Evolutionary conservation across 2,329 filamentous ascomycete genomes (phyloP), one percentile per base, ranked within the genome.

Genomic region (Ophiostoma sp.): DNA sequence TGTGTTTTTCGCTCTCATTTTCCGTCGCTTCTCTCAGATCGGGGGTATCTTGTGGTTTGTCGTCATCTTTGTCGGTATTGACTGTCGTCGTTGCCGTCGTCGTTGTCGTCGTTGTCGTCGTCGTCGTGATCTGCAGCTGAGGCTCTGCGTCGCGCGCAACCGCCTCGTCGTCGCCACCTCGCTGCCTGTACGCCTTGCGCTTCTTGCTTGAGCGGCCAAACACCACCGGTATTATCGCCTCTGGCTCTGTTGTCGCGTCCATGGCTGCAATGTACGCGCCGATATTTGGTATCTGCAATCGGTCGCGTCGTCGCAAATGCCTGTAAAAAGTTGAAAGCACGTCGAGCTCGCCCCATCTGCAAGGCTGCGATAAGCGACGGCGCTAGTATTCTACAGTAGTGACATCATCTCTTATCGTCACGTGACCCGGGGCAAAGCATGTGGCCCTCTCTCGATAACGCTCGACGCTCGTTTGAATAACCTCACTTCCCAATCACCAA

Each of bases 151-250:
- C 62, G 8, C 17, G n/a, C 65, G 36, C 39, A 1, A 35, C 8
- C 23, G 39, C 65, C n/a, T 48, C 65, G 27, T 39, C 17, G 6
- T 48, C 44, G 17, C 35, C 36, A 6, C 65, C 73, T 73, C 85
- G 84, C 73, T 86, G 85, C 66, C 87, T 82, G 73, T 87, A 86
- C 5, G 81, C 79, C 76, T 88, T 89, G 76, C 86, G 82, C 78
- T 88, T 89, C 77, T 88, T 89, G 72, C 81, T 80, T 54, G 79
- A 76, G 3, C 86, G 85, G 74, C 72, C 73, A 71, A 89, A 89
- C 41, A 85, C 78, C 44, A 87, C 77, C 23, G 77, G 77, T 15
- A 79, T 77, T 65, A 76, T 72, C 10, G 71, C 72, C 17, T 57
- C 62, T n/a, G 71, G 54, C 27, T 75, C 75, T 52, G 52, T n/a